These are phyloP conservation scores for Cyclotella cryptica DNA, from an alignment of 108 stramenopile species.

Conservation along the genomic window DNA sequence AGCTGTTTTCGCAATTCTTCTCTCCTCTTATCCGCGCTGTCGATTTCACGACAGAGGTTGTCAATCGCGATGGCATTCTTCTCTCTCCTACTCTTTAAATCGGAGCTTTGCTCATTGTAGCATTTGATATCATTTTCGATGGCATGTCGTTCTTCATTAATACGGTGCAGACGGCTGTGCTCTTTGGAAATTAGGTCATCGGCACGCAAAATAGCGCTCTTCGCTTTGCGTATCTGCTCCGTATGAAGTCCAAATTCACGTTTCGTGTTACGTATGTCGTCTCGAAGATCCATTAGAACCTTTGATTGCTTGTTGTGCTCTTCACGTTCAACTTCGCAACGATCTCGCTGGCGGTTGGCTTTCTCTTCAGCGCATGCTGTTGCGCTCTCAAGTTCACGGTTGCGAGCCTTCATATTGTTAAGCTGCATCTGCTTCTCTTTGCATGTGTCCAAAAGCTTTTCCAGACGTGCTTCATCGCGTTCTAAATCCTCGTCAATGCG, in stretches of 20 bases:
- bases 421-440: conserved; percentile 8
- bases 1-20: conserved; percentile 16
- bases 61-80: not conserved
- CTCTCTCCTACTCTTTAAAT: not conserved
- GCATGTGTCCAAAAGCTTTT: not conserved
- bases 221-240: not conserved
- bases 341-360: not conserved
- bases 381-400: conserved; percentile 23
- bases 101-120: not conserved
- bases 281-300: not conserved
- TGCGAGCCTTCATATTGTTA: not conserved
- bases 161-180: not conserved
- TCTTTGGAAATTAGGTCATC: conserved; percentile 11
- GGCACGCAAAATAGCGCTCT: conserved; percentile 5
- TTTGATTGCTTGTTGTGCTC: conserved; percentile 13
- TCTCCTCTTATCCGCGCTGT: conserved; percentile 4
- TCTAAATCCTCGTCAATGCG: not conserved
- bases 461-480: conserved; percentile 3
- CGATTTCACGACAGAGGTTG: conserved; percentile 23
- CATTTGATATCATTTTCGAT: conserved; percentile 18
- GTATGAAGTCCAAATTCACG: not conserved
- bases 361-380: conserved; percentile 1
- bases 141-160: not conserved
- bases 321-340: conserved; percentile 9
- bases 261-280: not conserved